Evolutionary conservation across 805 yeast species (phyloP).

Genomic region (Blastobotrys chiropterorum): DNA sequence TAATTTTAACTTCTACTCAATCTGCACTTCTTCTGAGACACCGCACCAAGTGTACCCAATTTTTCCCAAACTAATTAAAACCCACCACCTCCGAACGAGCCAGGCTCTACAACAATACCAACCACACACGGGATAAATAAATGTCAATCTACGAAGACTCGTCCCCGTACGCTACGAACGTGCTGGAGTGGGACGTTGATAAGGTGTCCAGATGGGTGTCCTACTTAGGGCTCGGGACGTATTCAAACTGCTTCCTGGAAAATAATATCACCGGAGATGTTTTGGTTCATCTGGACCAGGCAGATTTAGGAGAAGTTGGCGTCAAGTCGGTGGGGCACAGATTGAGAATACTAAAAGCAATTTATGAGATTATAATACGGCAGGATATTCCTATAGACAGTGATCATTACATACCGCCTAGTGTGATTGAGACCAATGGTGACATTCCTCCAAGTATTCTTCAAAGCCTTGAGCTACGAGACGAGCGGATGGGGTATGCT

Average conservation of each 20-base stretch:
- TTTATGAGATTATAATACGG: conserved; percentile 44
- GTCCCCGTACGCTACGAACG: conserved; percentile 5
- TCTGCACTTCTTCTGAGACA: not conserved
- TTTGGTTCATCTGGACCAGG: conserved; percentile 59
- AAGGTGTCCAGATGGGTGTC: conserved; percentile 20
- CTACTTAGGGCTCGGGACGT: conserved; percentile 18
- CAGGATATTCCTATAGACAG: conserved; percentile 14
- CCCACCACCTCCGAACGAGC: not conserved
- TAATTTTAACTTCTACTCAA: not conserved
- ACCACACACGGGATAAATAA: not conserved
- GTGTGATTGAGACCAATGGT: conserved; percentile 21
- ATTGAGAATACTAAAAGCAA: conserved; percentile 51
- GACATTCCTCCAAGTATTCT: conserved; percentile 7
- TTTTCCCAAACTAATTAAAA: not conserved
- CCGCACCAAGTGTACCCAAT: not conserved
- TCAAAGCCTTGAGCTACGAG: conserved; percentile 22
- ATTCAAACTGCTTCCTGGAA: conserved; percentile 35
- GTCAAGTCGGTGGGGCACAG: conserved; percentile 48
- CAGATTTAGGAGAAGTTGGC: conserved; percentile 71
- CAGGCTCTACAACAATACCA: too few relatives aligned
- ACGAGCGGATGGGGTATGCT: conserved; percentile 28
- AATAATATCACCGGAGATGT: conserved; percentile 70
- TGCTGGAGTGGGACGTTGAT: conserved; percentile 20
- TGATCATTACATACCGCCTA: conserved; percentile 29
- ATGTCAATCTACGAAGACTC: not conserved